A percentile compares a stretch with the other conserved stretches of the same genome.
These are phyloP conservation scores for Kwoniella shivajii DNA, from an alignment of 1,284 basidiomycete genomes.

Conservation along the genomic window DNA sequence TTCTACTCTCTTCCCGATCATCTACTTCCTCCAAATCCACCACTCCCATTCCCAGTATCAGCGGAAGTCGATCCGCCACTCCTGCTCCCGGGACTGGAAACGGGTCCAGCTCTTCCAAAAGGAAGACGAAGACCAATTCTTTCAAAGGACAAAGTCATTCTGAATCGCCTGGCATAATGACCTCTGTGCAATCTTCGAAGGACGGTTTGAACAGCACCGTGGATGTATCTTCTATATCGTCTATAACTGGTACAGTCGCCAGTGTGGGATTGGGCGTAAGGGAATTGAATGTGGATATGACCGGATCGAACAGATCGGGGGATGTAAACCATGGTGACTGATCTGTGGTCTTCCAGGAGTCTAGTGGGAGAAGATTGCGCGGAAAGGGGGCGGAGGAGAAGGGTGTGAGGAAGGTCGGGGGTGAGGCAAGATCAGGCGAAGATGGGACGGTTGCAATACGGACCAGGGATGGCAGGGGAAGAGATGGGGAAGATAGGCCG, in stretches of 20 bases:
- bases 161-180: slow-evolving; percentile 1
- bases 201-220: not conserved
- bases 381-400: not conserved
- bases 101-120: not conserved
- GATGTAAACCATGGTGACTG: slow-evolving; percentile 5
- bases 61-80: not conserved
- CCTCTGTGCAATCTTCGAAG: slow-evolving; percentile 1
- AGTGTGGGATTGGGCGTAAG: slow-evolving; percentile 3
- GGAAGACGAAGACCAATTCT: slow-evolving; percentile 7
- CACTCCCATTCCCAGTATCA: not conserved
- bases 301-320: slow-evolving; percentile 1
- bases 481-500: too few species aligned
- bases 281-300: slow-evolving; percentile 6
- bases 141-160: not conserved
- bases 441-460: too few species aligned
- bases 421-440: too few species aligned
- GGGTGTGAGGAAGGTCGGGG: too few species aligned
- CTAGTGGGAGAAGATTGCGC: not conserved
- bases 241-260: slow-evolving; percentile 1
- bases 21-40: slow-evolving; percentile 1
- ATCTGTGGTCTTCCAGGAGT: not conserved
- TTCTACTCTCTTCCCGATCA: slow-evolving; percentile 26
- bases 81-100: not conserved
- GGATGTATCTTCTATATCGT: not conserved
- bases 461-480: too few species aligned